Conservation (phyloP, 345 rosid species). For the Salix suchowensis region DNA sequence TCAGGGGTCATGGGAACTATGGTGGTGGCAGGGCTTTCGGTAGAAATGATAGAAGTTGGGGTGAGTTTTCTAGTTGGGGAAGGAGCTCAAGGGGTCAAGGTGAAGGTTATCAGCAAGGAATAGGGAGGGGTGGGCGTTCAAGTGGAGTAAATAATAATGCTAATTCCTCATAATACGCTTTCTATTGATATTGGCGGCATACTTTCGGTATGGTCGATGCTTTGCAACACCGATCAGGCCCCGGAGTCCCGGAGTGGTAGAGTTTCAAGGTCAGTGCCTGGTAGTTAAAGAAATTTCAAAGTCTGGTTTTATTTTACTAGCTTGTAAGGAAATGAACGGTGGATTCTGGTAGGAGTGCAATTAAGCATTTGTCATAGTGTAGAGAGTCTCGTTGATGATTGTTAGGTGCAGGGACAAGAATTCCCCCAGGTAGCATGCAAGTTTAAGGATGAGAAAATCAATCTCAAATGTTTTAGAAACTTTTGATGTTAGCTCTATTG, state of each 20-base stretch:
- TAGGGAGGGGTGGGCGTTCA: constrained; percentile 36
- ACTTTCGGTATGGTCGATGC: constrained; percentile 1
- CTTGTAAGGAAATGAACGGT: background rate
- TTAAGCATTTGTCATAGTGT: constrained; percentile 2
- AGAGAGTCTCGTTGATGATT: background rate
- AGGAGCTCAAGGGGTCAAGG: constrained; percentile 18
- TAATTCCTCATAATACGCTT: constrained; percentile 3
- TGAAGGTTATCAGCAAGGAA: constrained; percentile 26
- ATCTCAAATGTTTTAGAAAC: background rate
- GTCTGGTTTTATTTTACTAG: background rate
- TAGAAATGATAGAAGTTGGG: constrained; percentile 17
- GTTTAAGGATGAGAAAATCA: background rate
- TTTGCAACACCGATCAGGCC: background rate
- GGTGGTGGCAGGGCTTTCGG: constrained; percentile 14
- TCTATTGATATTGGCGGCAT: constrained; percentile 3
- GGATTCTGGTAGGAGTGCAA: background rate
- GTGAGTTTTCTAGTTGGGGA: constrained; percentile 19
- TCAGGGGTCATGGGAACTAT: constrained; percentile 19
- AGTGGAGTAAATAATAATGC: constrained; percentile 1
- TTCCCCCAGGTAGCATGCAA: background rate
- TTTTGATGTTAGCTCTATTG: background rate
- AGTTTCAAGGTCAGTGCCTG: too few species aligned
- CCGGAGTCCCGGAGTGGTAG: too few species aligned
- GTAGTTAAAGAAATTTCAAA: background rate
- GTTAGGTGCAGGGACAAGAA: constrained; percentile 4